A percentile compares a stretch with the other conserved stretches of the same genome.
Evolutionary conservation across 2,329 filamentous ascomycete genomes (phyloP).

Genomic region (Exophiala alcalophila): DNA sequence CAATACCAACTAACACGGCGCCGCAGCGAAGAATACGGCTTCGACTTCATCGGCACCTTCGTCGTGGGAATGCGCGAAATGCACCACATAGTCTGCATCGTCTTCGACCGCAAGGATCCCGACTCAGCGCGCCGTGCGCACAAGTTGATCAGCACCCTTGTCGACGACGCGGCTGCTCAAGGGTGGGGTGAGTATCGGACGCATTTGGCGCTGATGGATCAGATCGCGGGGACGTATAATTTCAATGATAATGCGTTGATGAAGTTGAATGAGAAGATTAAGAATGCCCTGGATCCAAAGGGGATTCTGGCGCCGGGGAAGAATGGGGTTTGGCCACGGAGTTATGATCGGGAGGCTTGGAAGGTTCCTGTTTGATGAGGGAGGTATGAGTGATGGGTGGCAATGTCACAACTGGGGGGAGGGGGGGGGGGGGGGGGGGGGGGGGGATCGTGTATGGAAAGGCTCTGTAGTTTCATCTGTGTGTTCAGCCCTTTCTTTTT

Average conservation of each 20-base stretch:
- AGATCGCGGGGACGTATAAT: constrained; percentile 45
- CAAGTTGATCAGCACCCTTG: constrained; percentile 36
- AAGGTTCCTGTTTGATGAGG: background rate
- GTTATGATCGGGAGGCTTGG: constrained; percentile 17
- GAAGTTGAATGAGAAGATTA: constrained; percentile 46
- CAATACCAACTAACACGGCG: constrained; percentile 45
- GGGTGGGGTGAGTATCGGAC: constrained; percentile 50
- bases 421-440: no score
- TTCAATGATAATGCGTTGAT: constrained; percentile 43
- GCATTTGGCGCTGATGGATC: constrained; percentile 46
- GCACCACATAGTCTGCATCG: constrained; percentile 56
- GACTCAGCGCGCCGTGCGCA: constrained; percentile 40
- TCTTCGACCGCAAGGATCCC: constrained; percentile 49
- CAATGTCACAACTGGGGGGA: no score
- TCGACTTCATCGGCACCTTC: constrained; percentile 54
- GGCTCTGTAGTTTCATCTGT: no score
- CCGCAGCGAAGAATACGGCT: constrained; percentile 43
- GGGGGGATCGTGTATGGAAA: no score
- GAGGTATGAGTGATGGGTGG: no score
- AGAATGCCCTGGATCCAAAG: constrained; percentile 50
- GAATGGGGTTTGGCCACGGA: constrained; percentile 44
- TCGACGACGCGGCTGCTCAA: constrained; percentile 39
- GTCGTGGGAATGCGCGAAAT: constrained; percentile 54
- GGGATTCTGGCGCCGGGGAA: constrained; percentile 49
- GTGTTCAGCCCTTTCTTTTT: no score